phyloP scores from a whole-genome alignment of 495 filamentous ascomycete species.

The Filosporella fistucella region DNA sequence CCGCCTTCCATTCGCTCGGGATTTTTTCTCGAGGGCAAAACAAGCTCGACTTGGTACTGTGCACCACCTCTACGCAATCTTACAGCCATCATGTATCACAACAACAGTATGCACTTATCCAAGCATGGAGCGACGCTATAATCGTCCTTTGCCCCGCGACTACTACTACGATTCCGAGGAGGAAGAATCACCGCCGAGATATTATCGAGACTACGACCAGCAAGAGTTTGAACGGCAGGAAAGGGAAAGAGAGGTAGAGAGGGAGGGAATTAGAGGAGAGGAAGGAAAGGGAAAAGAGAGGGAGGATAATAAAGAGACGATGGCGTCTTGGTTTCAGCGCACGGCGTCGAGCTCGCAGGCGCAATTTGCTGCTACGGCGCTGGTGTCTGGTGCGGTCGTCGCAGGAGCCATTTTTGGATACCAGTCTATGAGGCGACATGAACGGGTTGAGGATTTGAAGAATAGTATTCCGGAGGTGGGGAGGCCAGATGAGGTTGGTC shows the following conservation, averaged over 20 bases:
- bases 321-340: conserved; percentile 55
- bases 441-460: conserved; percentile 64
- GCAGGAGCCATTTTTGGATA: conserved; percentile 68
- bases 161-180: neutral
- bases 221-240: neutral
- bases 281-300: neutral
- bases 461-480: conserved; percentile 56
- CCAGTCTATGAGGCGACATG: conserved; percentile 58
- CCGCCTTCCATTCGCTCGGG: no score
- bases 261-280: conserved; percentile 5
- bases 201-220: conserved; percentile 2
- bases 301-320: conserved; percentile 25
- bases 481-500: conserved; percentile 15
- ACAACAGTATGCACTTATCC: conserved; percentile 6
- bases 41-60: no score
- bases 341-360: conserved; percentile 34
- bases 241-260: neutral
- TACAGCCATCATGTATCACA: neutral
- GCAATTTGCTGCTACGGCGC: conserved; percentile 72
- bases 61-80: neutral
- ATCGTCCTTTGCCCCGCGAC: neutral
- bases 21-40: no score
- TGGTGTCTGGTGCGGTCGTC: conserved; percentile 70
- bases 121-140: conserved; percentile 19
- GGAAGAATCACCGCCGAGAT: conserved; percentile 2